Evolutionary conservation across 192 early-diverging fungal species (phyloP), one percentile per base, ranked within the genome.

Genomic region (Rhizophlyctis rosea): DNA sequence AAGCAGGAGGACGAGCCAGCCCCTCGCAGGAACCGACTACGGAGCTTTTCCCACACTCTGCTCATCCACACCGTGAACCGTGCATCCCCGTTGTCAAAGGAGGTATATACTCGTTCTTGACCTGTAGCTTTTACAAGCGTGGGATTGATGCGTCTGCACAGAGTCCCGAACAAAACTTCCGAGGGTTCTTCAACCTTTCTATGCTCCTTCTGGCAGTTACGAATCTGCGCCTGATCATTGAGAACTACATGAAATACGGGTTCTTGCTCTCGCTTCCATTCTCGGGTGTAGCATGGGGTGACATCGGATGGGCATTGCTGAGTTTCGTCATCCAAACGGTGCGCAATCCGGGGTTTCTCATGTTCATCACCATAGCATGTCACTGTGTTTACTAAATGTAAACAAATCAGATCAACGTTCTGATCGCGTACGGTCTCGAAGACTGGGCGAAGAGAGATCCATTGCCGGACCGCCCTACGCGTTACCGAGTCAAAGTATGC

Each of bases 191-290:
- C 34, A 91, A 90, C 70, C 79, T 94, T 50, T 73, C 81, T 47
- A 81, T 92, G 81, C 79, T 94, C 39, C 67, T 91, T 13, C 84
- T 94, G 25, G 86, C 81, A 50, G 92, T 88, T 27, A 87, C 87
- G 68, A 90, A 90, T 56, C 71, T 93, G 44, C 88, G 92, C 3
- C 78, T 93, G 50, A 86, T 91, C 39, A 86, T 93, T 47, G 92
- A 95, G 65, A 95, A 95, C 69, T 90, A 87, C 65, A 69, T 87
- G 65, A 93, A 95, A 66, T 93, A 95, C 57, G 92, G 92, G 34
- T 81, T 93, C 31, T 72, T 93, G 25, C 79, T 94, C 58, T 78
- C 77, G 44, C 70, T 88, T 23, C 91, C 90, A 23, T 82, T 84
- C 61, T 72, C 77, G 7, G 57, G 65, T 68, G 67, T 86, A 14